phyloP scores from a whole-genome alignment of 495 filamentous ascomycete genomes.

The Aspergillus mulundensis region DNA sequence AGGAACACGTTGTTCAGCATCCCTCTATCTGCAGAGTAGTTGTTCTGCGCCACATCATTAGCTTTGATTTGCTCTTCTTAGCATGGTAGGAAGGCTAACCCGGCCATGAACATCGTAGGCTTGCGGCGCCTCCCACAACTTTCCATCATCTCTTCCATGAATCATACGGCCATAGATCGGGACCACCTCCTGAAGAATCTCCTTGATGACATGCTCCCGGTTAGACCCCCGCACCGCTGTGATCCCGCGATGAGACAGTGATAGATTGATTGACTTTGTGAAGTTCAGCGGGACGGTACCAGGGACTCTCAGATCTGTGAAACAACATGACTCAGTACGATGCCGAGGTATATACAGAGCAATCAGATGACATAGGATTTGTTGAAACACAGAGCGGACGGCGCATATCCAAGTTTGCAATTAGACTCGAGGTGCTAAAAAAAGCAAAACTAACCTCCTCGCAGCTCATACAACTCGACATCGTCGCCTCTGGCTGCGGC shows the following conservation, averaged over 20 bases:
- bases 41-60: slow-evolving; percentile 48
- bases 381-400: not conserved
- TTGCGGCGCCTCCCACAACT: slow-evolving; percentile 73
- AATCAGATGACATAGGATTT: not conserved
- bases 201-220: slow-evolving; percentile 60
- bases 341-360: not conserved
- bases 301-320: slow-evolving; percentile 76
- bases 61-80: slow-evolving; percentile 29
- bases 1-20: slow-evolving; percentile 81
- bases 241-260: slow-evolving; percentile 91
- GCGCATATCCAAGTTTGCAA: not conserved
- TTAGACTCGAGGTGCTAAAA: not conserved
- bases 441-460: slow-evolving; percentile 63
- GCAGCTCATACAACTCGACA: slow-evolving; percentile 92
- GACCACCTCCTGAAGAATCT: slow-evolving; percentile 71
- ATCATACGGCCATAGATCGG: slow-evolving; percentile 99
- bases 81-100: slow-evolving; percentile 43
- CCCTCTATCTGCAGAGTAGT: slow-evolving; percentile 56
- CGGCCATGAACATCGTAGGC: slow-evolving; percentile 86
- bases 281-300: slow-evolving; percentile 87
- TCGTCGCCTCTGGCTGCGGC: slow-evolving; percentile 80
- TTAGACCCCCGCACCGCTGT: slow-evolving; percentile 70
- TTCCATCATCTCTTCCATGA: slow-evolving; percentile 65
- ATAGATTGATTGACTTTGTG: slow-evolving; percentile 95
- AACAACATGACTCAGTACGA: slow-evolving; percentile 7